Evolutionary conservation across 139 green algal species (phyloP).

Genomic region (Chlamydomonas eustigma): DNA sequence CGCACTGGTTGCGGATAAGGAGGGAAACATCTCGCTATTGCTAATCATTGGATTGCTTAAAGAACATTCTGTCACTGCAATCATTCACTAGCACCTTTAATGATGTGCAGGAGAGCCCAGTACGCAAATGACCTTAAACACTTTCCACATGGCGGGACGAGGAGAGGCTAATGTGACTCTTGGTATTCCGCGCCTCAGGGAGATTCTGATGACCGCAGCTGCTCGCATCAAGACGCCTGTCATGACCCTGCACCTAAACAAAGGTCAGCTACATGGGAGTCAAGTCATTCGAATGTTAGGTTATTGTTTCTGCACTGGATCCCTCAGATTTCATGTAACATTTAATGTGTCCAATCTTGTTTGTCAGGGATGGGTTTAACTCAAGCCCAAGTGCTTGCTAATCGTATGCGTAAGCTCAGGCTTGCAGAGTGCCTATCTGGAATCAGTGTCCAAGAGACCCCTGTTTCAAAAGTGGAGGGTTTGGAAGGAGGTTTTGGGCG

Average conservation of each 20-base stretch:
- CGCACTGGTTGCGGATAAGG: no score
- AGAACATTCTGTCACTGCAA: no score
- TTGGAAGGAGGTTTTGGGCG: conserved; percentile 27
- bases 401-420: conserved; percentile 71
- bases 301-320: no score
- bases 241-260: conserved; percentile 82
- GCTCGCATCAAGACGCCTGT: conserved; percentile 84
- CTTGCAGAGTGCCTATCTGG: conserved; percentile 72
- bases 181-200: conserved; percentile 90
- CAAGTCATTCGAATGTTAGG: no score
- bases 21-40: no score
- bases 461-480: conserved; percentile 22
- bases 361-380: conserved; percentile 1
- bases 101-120: conserved; percentile 79
- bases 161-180: conserved; percentile 97
- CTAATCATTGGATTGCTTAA: no score
- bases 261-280: no score
- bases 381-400: conserved; percentile 57
- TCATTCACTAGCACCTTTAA: neutral
- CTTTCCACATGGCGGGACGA: conserved; percentile 92
- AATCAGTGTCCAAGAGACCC: conserved; percentile 65
- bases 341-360: no score
- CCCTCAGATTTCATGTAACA: no score
- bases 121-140: conserved; percentile 94
- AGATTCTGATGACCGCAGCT: conserved; percentile 96